Conservation (phyloP, 1,284 basidiomycete genomes). For the Takashimella tepidaria region DNA sequence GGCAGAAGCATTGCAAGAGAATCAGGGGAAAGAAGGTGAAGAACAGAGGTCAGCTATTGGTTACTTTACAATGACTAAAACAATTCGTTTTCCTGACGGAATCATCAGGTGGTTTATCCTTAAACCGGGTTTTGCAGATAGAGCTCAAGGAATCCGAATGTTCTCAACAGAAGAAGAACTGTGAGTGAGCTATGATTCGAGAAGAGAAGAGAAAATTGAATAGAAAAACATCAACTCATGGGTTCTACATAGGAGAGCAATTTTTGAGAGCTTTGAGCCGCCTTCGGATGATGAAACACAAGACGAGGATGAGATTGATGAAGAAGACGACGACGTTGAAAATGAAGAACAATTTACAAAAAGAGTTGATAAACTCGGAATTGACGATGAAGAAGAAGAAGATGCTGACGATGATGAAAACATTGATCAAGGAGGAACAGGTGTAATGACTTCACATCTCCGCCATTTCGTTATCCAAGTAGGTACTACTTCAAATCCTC, state of each 20-base stretch:
- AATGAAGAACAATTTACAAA: no score
- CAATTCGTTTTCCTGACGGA: background rate
- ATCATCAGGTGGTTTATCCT: constrained; percentile 69
- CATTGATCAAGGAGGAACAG: no score
- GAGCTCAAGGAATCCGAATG: constrained; percentile 88
- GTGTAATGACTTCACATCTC: constrained; percentile 77
- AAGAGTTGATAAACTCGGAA: no score
- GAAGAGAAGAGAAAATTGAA: background rate
- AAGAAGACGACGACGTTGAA: constrained; percentile 26
- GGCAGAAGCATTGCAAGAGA: constrained; percentile 56
- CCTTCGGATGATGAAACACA: constrained; percentile 51
- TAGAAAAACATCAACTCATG: background rate
- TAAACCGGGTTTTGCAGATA: constrained; percentile 96
- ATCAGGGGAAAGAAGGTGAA: constrained; percentile 28
- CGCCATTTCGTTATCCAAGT: constrained; percentile 97
- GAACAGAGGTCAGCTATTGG: constrained; percentile 48
- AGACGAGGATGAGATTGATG: constrained; percentile 42
- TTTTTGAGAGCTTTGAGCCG: constrained; percentile 81
- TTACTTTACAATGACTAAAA: background rate
- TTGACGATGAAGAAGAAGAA: constrained; percentile 49
- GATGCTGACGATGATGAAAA: constrained; percentile 41
- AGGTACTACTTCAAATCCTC: constrained; percentile 19
- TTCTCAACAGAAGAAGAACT: constrained; percentile 76
- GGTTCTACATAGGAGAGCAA: constrained; percentile 49
- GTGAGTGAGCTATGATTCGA: constrained; percentile 16